Evolutionary conservation across 2,329 filamentous ascomycete species (phyloP), one percentile per base, ranked within the genome.

Genomic region (Aspergillus terreus): DNA sequence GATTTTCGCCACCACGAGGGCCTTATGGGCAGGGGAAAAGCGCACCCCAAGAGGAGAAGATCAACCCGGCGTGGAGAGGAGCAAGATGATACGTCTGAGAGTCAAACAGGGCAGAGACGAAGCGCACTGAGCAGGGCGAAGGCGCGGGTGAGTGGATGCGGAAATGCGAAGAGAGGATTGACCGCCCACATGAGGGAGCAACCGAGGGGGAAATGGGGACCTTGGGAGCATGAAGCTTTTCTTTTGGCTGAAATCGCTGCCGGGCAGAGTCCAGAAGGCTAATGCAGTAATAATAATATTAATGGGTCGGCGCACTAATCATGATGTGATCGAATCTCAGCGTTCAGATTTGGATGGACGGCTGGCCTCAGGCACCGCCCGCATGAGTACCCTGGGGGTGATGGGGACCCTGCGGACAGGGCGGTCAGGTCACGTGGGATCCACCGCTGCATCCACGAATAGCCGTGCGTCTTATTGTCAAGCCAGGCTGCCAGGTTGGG

Each of bases 151-250:
- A 43, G 55, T 47, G 47, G 51, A 40, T 38, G 35, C 40, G 46
- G 27, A 45, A 25, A 47, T 35, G 42, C 49, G 44, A 51, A 36
- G 46, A 44, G 46, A 46, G 38, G 43, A 44, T 35, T 46, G 53
- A 55, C 52, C 52, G 55, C 56, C 53, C 55, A 54, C 57, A 58
- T 58, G 47, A 52, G 49, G 46, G 36, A 49, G 30, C 46, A 46
- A 51, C 35, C 14, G 35, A 38, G 35, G n/a, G 51, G 48, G 36
- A 35, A 41, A 38, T 43, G 55, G 51, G 60, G 58, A 62, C 60
- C 60, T 58, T 62, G 56, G 50, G 58, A 49, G 55, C 55, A 51
- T 48, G 44, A 43, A 21, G 46, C 17, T 43, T 46, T 46, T 32
- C 30, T 27, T 23, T 35, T 23, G 23, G 38, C 27, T 27, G 36